phyloP scores from a whole-genome alignment of 495 filamentous ascomycete species.

The Xylaria acuta region DNA sequence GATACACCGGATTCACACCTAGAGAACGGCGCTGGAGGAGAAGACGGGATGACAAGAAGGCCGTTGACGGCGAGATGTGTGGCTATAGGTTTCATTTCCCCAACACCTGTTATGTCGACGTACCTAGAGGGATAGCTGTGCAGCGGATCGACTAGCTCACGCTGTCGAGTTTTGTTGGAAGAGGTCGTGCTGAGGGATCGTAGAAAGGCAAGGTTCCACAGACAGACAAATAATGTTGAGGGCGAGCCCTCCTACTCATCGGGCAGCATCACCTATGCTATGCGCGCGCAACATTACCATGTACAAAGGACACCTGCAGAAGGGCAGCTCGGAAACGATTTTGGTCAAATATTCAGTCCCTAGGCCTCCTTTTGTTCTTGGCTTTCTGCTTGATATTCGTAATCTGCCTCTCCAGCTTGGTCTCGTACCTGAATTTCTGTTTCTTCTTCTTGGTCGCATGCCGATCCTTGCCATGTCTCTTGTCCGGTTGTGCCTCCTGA shows the following conservation, averaged over 20 bases:
- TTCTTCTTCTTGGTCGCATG: conserved; percentile 75
- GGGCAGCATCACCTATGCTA: conserved; percentile 19
- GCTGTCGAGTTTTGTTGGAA: conserved; percentile 23
- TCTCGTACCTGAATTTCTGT: conserved; percentile 92
- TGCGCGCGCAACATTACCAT: conserved; percentile 8
- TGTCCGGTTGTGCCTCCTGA: conserved; percentile 40
- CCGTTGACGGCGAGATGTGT: conserved; percentile 16
- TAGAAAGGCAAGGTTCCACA: conserved; percentile 19
- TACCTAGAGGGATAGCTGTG: conserved; percentile 17
- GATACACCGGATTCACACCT: conserved; percentile 3
- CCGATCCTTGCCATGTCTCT: conserved; percentile 37
- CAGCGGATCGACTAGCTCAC: conserved; percentile 16
- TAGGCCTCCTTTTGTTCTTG: conserved; percentile 52
- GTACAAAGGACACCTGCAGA: conserved; percentile 21
- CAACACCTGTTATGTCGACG: conserved; percentile 9
- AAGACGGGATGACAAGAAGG: conserved; percentile 1
- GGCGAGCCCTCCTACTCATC: conserved; percentile 1
- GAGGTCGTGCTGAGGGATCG: conserved; percentile 7
- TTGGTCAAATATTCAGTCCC: conserved; percentile 22
- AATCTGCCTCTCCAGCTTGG: conserved; percentile 73
- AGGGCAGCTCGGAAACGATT: conserved; percentile 2
- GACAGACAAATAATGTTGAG: conserved; percentile 21
- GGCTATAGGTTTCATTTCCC: conserved; percentile 25
- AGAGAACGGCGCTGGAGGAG: not conserved
- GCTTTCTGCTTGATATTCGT: conserved; percentile 70